phyloP scores from a whole-genome alignment of 2,329 filamentous ascomycete genomes.

The Sporothrix euskadiensis region DNA sequence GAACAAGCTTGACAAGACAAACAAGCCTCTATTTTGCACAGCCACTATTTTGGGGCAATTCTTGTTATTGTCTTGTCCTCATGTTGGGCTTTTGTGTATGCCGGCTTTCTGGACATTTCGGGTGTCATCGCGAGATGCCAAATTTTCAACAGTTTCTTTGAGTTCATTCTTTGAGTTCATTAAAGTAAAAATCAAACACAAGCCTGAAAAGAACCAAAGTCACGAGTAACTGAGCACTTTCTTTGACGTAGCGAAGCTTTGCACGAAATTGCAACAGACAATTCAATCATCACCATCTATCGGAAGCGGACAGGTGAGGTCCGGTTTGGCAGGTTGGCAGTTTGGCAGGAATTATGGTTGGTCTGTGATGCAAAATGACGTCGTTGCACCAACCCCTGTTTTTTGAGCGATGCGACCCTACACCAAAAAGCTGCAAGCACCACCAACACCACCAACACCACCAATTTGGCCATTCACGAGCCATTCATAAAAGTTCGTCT shows the following conservation, averaged over 20 bases:
- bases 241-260: too few species aligned
- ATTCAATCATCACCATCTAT: neutral
- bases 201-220: neutral
- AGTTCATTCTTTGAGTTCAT: too few species aligned
- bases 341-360: neutral
- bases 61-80: neutral
- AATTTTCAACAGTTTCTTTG: too few species aligned
- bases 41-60: neutral
- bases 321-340: neutral
- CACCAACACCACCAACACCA: neutral
- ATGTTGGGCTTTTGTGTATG: neutral
- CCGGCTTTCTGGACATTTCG: neutral
- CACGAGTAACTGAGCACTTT: too few species aligned
- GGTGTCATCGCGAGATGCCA: neutral
- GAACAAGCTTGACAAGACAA: neutral
- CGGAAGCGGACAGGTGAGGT: neutral
- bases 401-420: neutral
- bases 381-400: constrained; percentile 3
- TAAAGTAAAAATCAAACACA: neutral
- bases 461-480: neutral
- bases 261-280: neutral
- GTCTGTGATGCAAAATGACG: constrained; percentile 9
- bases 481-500: neutral
- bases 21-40: neutral
- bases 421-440: neutral